These are phyloP conservation scores for Dendrobium officinale DNA, from an alignment of 106 monocot genomes.

Conservation along the genomic window DNA sequence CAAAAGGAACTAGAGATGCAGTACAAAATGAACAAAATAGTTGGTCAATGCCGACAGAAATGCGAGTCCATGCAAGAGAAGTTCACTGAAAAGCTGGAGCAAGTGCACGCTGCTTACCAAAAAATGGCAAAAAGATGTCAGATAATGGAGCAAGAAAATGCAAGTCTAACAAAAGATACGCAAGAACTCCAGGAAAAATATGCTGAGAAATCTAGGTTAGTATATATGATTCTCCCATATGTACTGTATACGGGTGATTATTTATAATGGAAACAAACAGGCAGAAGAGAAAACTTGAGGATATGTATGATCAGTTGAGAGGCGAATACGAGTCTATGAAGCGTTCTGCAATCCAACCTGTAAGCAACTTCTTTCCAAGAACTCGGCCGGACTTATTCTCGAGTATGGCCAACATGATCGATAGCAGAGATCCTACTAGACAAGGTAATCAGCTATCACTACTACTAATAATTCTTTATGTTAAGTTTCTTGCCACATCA, in stretches of 20 bases:
- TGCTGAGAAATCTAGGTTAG: conserved; percentile 90
- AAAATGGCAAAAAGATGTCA: conserved; percentile 91
- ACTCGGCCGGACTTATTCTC: conserved; percentile 67
- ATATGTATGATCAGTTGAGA: conserved; percentile 96
- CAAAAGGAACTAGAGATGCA: conserved; percentile 99
- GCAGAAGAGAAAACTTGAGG: conserved; percentile 97
- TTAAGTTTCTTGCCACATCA: not conserved
- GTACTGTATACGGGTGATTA: not conserved
- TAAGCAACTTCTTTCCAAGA: conserved; percentile 56
- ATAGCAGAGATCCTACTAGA: conserved; percentile 37
- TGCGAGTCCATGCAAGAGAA: conserved; percentile 94
- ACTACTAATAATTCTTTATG: not conserved
- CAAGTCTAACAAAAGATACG: conserved; percentile 74
- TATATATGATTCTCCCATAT: not conserved
- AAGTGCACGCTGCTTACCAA: conserved; percentile 83
- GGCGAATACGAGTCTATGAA: conserved; percentile 72
- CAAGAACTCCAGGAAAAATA: conserved; percentile 98
- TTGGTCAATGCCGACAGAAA: conserved; percentile 75
- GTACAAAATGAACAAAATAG: conserved; percentile 81
- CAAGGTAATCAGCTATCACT: conserved; percentile 41
- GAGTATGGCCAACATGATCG: conserved; percentile 48
- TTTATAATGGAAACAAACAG: conserved; percentile 23
- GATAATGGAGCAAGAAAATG: conserved; percentile 89
- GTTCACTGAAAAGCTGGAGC: conserved; percentile 81
- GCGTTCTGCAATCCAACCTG: conserved; percentile 86